Percentiles rank a stretch among this genome's conserved stretches.
These are phyloP conservation scores for Claviceps sorghi DNA, from an alignment of 2,329 filamentous ascomycete genomes.

Conservation along the genomic window DNA sequence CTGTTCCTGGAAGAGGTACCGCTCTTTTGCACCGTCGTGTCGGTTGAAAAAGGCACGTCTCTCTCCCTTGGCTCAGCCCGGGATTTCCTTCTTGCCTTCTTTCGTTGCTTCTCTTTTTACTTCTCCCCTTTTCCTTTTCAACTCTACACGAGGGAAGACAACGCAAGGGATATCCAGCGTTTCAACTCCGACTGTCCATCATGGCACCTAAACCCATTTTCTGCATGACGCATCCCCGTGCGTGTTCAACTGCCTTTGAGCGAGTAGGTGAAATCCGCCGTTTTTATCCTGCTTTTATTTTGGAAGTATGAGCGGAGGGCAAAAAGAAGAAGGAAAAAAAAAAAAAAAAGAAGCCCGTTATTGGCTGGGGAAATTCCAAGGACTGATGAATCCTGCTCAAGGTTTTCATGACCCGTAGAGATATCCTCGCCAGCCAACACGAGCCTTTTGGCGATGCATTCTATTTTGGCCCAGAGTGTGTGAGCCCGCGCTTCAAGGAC, in stretches of 20 bases:
- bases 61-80: too few relatives aligned
- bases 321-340: not conserved
- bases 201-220: conserved; percentile 48
- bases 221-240: conserved; percentile 82
- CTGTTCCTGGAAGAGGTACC: not conserved
- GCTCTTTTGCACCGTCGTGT: not conserved
- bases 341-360: not conserved
- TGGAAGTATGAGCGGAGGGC: not conserved
- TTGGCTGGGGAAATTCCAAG: not conserved
- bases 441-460: conserved; percentile 96
- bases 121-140: not conserved
- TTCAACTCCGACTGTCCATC: not conserved
- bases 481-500: conserved; percentile 63
- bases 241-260: conserved; percentile 95
- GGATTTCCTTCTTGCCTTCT: not conserved
- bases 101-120: not conserved
- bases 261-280: conserved; percentile 42
- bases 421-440: conserved; percentile 71
- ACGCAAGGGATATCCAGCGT: not conserved
- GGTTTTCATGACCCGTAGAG: conserved; percentile 92
- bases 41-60: not conserved
- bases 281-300: not conserved
- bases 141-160: not conserved
- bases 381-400: conserved; percentile 19
- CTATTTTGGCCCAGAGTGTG: conserved; percentile 84